phyloP scores from a whole-genome alignment of 176 grass and related monocot species.

The Cocos nucifera region DNA sequence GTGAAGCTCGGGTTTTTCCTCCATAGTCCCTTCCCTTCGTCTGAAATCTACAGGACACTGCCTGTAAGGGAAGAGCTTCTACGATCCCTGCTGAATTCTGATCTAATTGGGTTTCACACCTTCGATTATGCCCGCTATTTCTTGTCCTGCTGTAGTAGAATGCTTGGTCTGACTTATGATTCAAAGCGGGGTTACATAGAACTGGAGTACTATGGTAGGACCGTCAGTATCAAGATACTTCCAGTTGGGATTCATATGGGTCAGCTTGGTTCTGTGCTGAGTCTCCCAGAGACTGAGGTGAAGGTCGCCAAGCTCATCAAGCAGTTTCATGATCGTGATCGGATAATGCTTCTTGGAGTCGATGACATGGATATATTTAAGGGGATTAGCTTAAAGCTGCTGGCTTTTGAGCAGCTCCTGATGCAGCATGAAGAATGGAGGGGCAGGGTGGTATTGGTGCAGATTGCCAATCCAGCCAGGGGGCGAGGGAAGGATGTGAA shows the following conservation, averaged over 20 bases:
- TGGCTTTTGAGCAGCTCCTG: slow-evolving; percentile 88
- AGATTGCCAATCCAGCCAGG: slow-evolving; percentile 91
- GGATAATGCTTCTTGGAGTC: slow-evolving; percentile 61
- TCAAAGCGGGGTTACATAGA: slow-evolving; percentile 86
- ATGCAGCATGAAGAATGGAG: slow-evolving; percentile 63
- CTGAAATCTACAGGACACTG: slow-evolving; percentile 84
- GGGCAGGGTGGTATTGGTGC: slow-evolving; percentile 68
- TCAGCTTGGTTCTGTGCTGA: slow-evolving; percentile 54
- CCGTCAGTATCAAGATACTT: slow-evolving; percentile 85
- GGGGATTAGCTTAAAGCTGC: slow-evolving; percentile 83
- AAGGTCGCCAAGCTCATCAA: slow-evolving; percentile 71
- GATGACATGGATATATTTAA: slow-evolving; percentile 99
- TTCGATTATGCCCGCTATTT: slow-evolving; percentile 92
- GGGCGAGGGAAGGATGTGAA: slow-evolving; percentile 77
- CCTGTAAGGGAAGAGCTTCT: slow-evolving; percentile 77
- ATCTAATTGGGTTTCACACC: slow-evolving; percentile 90
- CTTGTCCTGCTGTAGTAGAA: slow-evolving; percentile 79
- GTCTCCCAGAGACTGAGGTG: slow-evolving; percentile 40
- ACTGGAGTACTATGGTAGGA: slow-evolving; percentile 80
- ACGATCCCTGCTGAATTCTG: slow-evolving; percentile 61
- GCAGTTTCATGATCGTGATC: slow-evolving; percentile 39
- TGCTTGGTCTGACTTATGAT: slow-evolving; percentile 81
- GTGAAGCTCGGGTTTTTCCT: slow-evolving; percentile 86
- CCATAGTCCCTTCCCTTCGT: slow-evolving; percentile 81
- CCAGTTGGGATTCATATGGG: slow-evolving; percentile 80